Evolutionary conservation across 164 flowering plant genomes (phyloP), one percentile per base, ranked within the genome.

Genomic region (Stephania yunnanensis): DNA sequence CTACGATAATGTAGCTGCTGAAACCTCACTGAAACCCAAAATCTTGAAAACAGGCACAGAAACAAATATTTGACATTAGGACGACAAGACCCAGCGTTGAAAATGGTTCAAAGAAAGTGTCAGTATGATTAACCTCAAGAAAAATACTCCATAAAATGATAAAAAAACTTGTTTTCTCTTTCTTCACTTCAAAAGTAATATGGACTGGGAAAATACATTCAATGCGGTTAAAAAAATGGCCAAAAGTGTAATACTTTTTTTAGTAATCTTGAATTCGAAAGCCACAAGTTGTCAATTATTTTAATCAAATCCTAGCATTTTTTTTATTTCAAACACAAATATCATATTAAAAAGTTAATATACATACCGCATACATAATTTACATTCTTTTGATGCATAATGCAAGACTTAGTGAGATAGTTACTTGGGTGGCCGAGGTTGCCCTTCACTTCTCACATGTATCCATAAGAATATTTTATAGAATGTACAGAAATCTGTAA

Each of bases 11-110:
- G 82, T 64, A 88, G 80, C 72, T 87, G 92, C 75, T 92, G 91
- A 87, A 85, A 92, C 83, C 92, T 91, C 52, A 89, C 82, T 31
- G 91, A 82, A 74, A 89, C 90, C 99, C 99, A 96, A 81, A 92
- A 94, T 91, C 99, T 96, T 76, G 22, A 63, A 48, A 58, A 52
- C 10, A 71, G 36, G 71, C 13, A 73, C 17, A 63, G 70, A 78
- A 73, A 19, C 31, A 75, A 55, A 55, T 55, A 55, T 19, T 55
- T 6, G 3, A 19, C 65, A 58, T 58, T 58, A 58, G 22, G 53
- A 48, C 53, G n/a, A 58, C 65, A 58, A 58, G 65, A 19, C 65
- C 22, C 22, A 17, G 22, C 63, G 15, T 58, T 48, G n/a, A 58
- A 13, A 55, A 55, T 55, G 63, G 63, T 55, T 55, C 63, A 10